Base-by-base conservation (phyloP, 495 filamentous ascomycete species). In the Platismatia glauca region DNA sequence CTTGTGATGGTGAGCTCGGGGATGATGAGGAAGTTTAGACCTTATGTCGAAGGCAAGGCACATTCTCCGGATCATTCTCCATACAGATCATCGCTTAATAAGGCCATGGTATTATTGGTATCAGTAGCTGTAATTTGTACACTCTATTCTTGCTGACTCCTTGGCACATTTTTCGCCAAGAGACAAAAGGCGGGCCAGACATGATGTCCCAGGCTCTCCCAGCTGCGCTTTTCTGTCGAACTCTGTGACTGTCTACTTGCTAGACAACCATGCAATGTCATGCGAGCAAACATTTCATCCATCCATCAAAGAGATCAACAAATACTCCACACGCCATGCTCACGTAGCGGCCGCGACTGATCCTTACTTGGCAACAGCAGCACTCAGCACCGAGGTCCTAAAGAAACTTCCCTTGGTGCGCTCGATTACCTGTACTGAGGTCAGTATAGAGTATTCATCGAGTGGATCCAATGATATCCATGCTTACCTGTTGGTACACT, bases 401-500 rank as follows among this genome's bases (percentile, higher is more conserved):
- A 70, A 70, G 56, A 68, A 68, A 38, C 66, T 68, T n/a, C 68
- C 68, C 44, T 70, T 70, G 18, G 68, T 70, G 8, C 68, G 63
- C 58, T 70, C 68, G n/a, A 70, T 70, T 35, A 70, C 68, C 67
- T 69, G 58, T 43, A 2, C 24, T 11, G 50, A 18, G 3, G 52
- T 61, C 29, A 59, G 71, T 75, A 62, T 63, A 77, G 63, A 90
- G 78, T 38, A 90, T 86, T 73, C 90, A 86, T 61, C 87, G 29
- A 34, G 24, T 52, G 31, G 5, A 52, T 52, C 5, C 27, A 24
- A 46, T 89, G 70, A 90, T 81, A 95, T 94, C n/a, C n/a, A 81
- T 95, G 94, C 58, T 94, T 94, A 97, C 94, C 75, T 98, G 94
- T 79, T 98, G 94, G 78, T 97, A 97, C 59, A 98, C 93, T 34